Base-by-base conservation (phyloP, 2,329 filamentous ascomycete genomes). In the Venturia oleaginea region DNA sequence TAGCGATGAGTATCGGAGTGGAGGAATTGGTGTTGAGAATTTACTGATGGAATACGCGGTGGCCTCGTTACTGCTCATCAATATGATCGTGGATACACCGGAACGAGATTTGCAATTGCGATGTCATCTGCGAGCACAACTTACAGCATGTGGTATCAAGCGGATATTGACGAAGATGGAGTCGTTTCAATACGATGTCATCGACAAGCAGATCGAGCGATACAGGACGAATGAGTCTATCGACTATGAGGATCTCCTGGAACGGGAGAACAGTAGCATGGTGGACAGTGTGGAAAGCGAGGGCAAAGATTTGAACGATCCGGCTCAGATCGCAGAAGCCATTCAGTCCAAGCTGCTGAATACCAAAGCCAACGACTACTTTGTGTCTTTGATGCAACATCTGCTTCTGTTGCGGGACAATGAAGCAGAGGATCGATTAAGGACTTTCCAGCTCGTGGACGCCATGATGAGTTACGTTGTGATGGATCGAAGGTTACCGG, bases 391-490 rank as follows among this genome's bases (percentile, higher is more conserved):
- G 24, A 85, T 99, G 76, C 94, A 99, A 74, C 94, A 99, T 79
- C 83, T 99, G 74, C 83, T 99, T 70, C 83, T 99, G 55, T 95
- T 97, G 68, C 86, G 92, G 65, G 90, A 96, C 72, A 94, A 92
- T 68, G 91, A 95, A 70, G 89, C 89, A 60, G 94, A 97, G 73
- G 94, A 99, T 76, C 86, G 92, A 17, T 78, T 97, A 67, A 87
- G 91, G 60, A 94, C 97, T 88, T 99, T 97, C 78, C 94, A 97
- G 79, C 85, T 99, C 34, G 92, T 97, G 34, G 94, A 99, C 76
- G 88, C 91, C n/a, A 97, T 97, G 92, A 86, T 99, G 68, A 96
- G 92, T 76, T 97, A 97, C 76, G 93, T 99, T 67, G 93, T 93
- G 70, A 99, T 99, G 93, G 94, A 99, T 76, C 86, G 94, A 72